Percentiles rank a stretch among this genome's conserved stretches.
These are phyloP conservation scores for Radiomyces spectabilis DNA, from an alignment of 192 early-diverging fungal species.

Conservation along the genomic window DNA sequence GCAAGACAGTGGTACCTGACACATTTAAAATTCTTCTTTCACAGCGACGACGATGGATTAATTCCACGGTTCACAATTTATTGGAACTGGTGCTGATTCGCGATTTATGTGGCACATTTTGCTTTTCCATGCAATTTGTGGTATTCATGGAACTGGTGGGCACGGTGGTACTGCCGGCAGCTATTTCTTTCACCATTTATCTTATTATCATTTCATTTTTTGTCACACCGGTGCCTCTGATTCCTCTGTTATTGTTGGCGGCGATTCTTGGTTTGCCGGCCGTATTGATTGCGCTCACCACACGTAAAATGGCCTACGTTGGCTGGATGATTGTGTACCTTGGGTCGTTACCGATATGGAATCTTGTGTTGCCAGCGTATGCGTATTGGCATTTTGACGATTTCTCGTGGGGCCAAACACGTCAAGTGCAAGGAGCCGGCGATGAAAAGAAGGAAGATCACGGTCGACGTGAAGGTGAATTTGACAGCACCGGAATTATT, in stretches of 20 bases:
- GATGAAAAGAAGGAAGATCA: slow-evolving; percentile 48
- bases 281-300: slow-evolving; percentile 81
- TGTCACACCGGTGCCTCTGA: slow-evolving; percentile 34
- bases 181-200: slow-evolving; percentile 81
- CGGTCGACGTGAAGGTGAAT: slow-evolving; percentile 64
- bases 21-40: slow-evolving; percentile 60
- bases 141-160: slow-evolving; percentile 92
- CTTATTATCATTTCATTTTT: slow-evolving; percentile 75
- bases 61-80: slow-evolving; percentile 82
- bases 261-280: slow-evolving; percentile 86
- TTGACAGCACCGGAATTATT: slow-evolving; percentile 63
- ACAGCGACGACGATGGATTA: slow-evolving; percentile 84
- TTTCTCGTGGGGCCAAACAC: slow-evolving; percentile 81
- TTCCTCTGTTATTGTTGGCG: slow-evolving; percentile 71
- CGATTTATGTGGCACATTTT: slow-evolving; percentile 85
- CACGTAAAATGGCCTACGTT: slow-evolving; percentile 77
- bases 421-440: slow-evolving; percentile 51
- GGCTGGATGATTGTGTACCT: slow-evolving; percentile 72
- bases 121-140: slow-evolving; percentile 94
- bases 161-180: slow-evolving; percentile 86
- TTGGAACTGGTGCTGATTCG: slow-evolving; percentile 74
- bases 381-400: slow-evolving; percentile 92
- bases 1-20: slow-evolving; percentile 67
- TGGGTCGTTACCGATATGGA: slow-evolving; percentile 67
- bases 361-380: slow-evolving; percentile 69